Evolutionary conservation across 441 rosid species (phyloP), one percentile per base, ranked within the genome.

Genomic region (Erodium chrysanthum): DNA sequence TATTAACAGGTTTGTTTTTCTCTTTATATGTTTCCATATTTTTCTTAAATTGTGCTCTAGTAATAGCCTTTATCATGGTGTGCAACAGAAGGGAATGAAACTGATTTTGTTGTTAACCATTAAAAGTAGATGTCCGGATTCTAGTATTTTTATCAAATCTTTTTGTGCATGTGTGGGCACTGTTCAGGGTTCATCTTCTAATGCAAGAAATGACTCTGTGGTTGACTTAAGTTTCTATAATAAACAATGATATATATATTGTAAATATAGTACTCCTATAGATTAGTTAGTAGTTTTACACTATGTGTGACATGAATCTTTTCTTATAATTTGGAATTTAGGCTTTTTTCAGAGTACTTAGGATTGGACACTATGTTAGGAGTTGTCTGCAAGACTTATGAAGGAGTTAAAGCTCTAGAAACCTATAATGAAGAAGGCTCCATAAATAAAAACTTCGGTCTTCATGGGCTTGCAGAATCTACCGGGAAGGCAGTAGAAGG

Each of bases 311-410:
- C 35, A 5, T 31, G 6, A 31, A 31, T 62, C 4, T 63, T 66
- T 62, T 56, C 37, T 44, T 69, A 70, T 48, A 40, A 20, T 27
- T 68, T n/a, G 25, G 60, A 54, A 27, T 70, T 73, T 74, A 93
- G 96, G 82, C 80, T 76, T 76, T 78, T 93, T 54, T 81, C 96
- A 0, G 94, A 93, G 78, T 93, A 76, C 74, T 71, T 87, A 59
- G 97, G 98, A 72, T 63, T 78, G 68, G 82, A 85, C 21, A 81
- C 81, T 5, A 93, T 91, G 98, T 69, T 91, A 71, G 91, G 88
- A 61, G 74, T 91, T 72, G 97, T 93, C 66, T 90, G 90, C 72
- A 83, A 78, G 76, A 81, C 84, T 69, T 73, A 68, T 29, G 84
- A 84, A 31, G 81, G 80, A 70, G 72, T 83, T 65, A 77, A 67